A percentile compares a stretch with the other conserved stretches of the same genome.
These are phyloP conservation scores for Pythium sukuiense DNA, from an alignment of 352 stramenopile species.

Conservation along the genomic window DNA sequence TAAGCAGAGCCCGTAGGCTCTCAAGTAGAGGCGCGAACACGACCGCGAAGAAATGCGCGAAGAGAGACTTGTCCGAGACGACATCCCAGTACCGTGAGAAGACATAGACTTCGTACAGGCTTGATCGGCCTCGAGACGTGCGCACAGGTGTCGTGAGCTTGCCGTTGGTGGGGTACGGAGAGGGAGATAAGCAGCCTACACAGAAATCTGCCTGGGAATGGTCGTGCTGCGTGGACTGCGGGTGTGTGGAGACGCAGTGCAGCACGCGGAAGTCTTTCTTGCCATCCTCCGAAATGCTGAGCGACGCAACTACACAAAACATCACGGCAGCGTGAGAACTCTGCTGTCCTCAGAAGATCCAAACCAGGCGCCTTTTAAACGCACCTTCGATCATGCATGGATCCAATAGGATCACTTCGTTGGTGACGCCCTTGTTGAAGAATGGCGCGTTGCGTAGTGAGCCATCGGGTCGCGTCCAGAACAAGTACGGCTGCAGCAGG, in stretches of 20 bases:
- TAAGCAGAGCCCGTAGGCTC: conserved; percentile 56
- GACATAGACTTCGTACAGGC: conserved; percentile 63
- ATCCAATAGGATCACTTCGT: conserved; percentile 77
- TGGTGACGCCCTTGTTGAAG: conserved; percentile 41
- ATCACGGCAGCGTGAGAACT: background rate
- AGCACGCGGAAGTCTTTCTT: conserved; percentile 79
- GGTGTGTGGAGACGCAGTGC: conserved; percentile 63
- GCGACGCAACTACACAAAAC: conserved; percentile 48
- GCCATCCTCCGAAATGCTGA: conserved; percentile 57
- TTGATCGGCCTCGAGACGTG: background rate
- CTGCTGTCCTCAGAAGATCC: background rate
- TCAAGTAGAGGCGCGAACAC: conserved; percentile 67
- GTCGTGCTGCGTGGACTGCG: conserved; percentile 26
- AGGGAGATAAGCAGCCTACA: conserved; percentile 60
- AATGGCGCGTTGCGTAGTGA: conserved; percentile 62
- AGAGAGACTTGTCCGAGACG: conserved; percentile 70
- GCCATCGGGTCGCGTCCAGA: conserved; percentile 67
- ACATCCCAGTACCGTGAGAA: conserved; percentile 86
- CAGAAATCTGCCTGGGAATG: conserved; percentile 47
- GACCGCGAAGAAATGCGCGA: conserved; percentile 66
- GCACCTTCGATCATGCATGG: conserved; percentile 68
- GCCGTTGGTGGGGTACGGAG: conserved; percentile 30
- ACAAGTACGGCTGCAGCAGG: conserved; percentile 76
- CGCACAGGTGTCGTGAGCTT: conserved; percentile 10
- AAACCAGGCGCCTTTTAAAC: background rate